Conservation (phyloP, 306 rosid genomes). For the Quercus aquifolioides region DNA sequence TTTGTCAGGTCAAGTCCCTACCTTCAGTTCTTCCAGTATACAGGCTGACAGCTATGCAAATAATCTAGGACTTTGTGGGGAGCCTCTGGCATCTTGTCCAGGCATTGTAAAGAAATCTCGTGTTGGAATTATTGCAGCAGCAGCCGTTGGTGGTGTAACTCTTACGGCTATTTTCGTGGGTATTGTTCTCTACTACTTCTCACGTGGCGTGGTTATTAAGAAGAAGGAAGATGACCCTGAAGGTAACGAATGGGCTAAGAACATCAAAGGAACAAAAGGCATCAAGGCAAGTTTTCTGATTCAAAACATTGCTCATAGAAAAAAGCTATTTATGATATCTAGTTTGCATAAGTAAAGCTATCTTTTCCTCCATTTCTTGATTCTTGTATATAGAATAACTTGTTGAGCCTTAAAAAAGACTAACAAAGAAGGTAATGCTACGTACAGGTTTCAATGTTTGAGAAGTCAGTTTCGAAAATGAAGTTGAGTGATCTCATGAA, state of each 20-base stretch:
- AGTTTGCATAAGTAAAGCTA: not conserved
- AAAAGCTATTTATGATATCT: not conserved
- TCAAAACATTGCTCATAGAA: not conserved
- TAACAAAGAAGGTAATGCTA: constrained; percentile 5
- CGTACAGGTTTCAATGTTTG: constrained; percentile 83
- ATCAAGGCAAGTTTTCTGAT: constrained; percentile 60
- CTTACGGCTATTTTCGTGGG: constrained; percentile 48
- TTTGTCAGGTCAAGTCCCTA: constrained; percentile 65
- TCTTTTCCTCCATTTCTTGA: not conserved
- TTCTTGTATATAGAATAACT: not conserved
- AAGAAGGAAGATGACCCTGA: constrained; percentile 83
- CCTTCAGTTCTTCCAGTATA: not conserved
- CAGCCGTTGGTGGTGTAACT: constrained; percentile 68
- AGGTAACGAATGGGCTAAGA: constrained; percentile 92
- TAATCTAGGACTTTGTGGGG: constrained; percentile 68
- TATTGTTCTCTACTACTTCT: constrained; percentile 53
- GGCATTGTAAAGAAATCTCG: constrained; percentile 3
- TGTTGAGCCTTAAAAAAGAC: not conserved
- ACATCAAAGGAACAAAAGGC: constrained; percentile 60
- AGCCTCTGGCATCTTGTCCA: constrained; percentile 16
- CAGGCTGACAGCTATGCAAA: constrained; percentile 33
- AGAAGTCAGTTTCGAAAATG: constrained; percentile 83
- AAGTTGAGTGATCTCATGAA: constrained; percentile 89
- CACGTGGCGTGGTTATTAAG: constrained; percentile 48
- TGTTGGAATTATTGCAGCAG: constrained; percentile 61